phyloP scores from a whole-genome alignment of 768 basidiomycete species.

The Chalciporus sphaerocephalus region DNA sequence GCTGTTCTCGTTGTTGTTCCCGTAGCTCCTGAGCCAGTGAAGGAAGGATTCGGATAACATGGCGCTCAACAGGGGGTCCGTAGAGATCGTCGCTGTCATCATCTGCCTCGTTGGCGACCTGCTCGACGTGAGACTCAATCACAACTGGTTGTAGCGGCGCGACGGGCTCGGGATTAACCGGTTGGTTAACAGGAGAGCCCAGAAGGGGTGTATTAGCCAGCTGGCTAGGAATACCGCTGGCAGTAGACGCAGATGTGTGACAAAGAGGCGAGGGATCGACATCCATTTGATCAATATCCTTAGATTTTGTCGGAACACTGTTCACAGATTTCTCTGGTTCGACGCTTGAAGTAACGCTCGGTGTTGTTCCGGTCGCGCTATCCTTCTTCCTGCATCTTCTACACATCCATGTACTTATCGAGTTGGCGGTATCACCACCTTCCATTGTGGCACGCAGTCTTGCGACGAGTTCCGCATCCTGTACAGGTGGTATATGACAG shows the following conservation, averaged over 20 bases:
- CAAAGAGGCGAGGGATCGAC: slow-evolving; percentile 1
- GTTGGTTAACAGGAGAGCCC: not conserved
- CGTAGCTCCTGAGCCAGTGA: slow-evolving; percentile 23
- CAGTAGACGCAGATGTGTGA: not conserved
- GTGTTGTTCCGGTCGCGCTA: not conserved
- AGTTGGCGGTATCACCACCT: slow-evolving; percentile 24
- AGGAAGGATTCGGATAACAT: slow-evolving; percentile 25
- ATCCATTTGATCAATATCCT: slow-evolving; percentile 15
- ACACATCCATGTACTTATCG: slow-evolving; percentile 27
- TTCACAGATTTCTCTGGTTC: not conserved
- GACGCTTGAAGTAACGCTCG: not conserved
- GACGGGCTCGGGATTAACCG: not conserved
- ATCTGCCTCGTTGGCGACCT: slow-evolving; percentile 1
- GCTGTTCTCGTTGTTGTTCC: slow-evolving; percentile 21
- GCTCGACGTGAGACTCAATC: not conserved
- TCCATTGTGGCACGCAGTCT: slow-evolving; percentile 24
- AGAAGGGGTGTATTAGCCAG: not conserved
- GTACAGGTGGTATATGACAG: slow-evolving; percentile 32
- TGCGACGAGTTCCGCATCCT: slow-evolving; percentile 22
- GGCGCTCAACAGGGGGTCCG: slow-evolving; percentile 25
- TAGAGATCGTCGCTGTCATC: slow-evolving; percentile 26
- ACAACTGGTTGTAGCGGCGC: not conserved
- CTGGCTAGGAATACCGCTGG: not conserved
- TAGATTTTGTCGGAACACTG: not conserved
- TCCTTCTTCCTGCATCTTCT: slow-evolving; percentile 27